Percentiles rank a stretch among this genome's conserved stretches.
phyloP scores from a whole-genome alignment of 116 monocot genomes.

The Phalaenopsis hybrid region DNA sequence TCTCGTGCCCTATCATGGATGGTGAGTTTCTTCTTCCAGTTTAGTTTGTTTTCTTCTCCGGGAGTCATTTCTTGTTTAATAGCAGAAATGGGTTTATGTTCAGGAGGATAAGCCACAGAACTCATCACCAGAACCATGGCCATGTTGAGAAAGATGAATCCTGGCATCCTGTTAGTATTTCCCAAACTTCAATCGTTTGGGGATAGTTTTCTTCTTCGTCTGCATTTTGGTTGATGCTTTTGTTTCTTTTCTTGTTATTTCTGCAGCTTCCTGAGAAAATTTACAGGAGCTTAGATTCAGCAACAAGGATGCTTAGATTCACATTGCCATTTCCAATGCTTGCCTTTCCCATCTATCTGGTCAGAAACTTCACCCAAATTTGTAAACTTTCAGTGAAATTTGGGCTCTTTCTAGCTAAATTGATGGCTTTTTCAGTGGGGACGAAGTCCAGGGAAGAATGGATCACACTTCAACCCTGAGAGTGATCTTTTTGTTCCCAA shows the following conservation, averaged over 20 bases:
- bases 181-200: neutral
- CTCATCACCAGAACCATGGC: conserved; percentile 93
- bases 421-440: conserved; percentile 25
- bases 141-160: conserved; percentile 93
- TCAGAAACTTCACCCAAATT: conserved; percentile 17
- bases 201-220: neutral
- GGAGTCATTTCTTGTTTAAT: neutral
- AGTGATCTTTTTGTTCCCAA: conserved; percentile 66
- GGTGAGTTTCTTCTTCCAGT: conserved; percentile 27
- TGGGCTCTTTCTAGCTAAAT: neutral
- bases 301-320: conserved; percentile 48
- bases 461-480: conserved; percentile 70
- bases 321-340: conserved; percentile 69
- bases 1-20: conserved; percentile 93
- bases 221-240: conserved; percentile 7
- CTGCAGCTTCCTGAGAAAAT: conserved; percentile 57
- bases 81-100: neutral
- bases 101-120: conserved; percentile 94
- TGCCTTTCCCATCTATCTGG: conserved; percentile 79
- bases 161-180: conserved; percentile 73
- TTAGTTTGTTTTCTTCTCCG: neutral
- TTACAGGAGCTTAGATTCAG: conserved; percentile 45
- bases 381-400: neutral
- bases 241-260: conserved; percentile 7
- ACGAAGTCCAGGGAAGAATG: conserved; percentile 72